Evolutionary conservation across 768 basidiomycete genomes (phyloP), one percentile per base, ranked within the genome.

Genomic region (Russula virescens): DNA sequence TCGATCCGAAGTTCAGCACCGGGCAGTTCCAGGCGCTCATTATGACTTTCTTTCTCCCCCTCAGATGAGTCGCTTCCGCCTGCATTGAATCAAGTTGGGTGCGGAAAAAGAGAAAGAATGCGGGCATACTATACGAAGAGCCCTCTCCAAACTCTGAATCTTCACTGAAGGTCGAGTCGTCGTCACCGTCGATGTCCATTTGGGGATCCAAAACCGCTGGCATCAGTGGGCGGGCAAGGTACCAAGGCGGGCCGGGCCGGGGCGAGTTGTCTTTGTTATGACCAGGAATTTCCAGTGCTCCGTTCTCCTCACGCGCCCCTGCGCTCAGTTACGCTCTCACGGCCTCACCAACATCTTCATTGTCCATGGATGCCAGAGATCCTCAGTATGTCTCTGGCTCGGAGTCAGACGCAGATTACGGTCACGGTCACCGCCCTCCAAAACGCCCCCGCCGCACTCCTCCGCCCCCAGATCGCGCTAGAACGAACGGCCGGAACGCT

Each of bases 401-500:
- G n/a, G 72, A 74, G 52, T 68, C 60, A 43, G 72, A 73, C 60
- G 57, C 55, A 23, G 66, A 65, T 26, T 35, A 61, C 25, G 31
- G 55, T 34, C 65, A 69, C 14, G 40, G 46, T 38, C 63, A 69
- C 14, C 69, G 73, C 14, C 75, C 79, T 31, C 53, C 56, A 28
- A 80, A 80, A 65, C 77, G 77, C 60, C 67, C 70, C 26, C 76
- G 78, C 65, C 74, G 66, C 64, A 71, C 74, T 35, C 68, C 71
- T 23, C 71, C 71, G 23, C 71, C 75, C 23, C 68, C 73, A 46
- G 70, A 68, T 58, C 71, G 71, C 62, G 65, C 71, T 53, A 69
- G 68, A 54, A 61, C 64, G 25, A 63, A 70, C 42, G 71, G 69
- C 23, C 56, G 67, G 48, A 46, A 64, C 54, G 68, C 66, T 63